Evolutionary conservation across 1,284 basidiomycete genomes (phyloP).

Genomic region (Hypsizygus ulmarius): DNA sequence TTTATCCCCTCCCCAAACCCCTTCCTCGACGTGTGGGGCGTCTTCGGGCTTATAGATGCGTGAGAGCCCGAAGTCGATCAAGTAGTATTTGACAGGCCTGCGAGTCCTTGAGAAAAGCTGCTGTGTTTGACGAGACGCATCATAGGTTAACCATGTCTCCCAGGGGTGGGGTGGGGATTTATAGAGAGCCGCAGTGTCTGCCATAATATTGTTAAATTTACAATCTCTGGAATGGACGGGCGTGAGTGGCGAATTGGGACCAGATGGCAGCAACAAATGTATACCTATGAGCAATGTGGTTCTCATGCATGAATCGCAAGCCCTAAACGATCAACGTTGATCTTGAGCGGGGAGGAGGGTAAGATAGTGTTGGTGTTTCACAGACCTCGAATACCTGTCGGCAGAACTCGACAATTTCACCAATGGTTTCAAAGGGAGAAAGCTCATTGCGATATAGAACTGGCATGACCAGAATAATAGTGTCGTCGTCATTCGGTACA

Average conservation of each 20-base stretch:
- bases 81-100: constrained; percentile 30
- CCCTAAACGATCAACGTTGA: no score
- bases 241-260: not conserved
- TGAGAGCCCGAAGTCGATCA: constrained; percentile 32
- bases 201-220: not conserved
- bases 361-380: no score
- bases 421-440: no score
- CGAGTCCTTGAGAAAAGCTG: constrained; percentile 24
- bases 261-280: constrained; percentile 27
- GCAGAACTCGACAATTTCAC: no score
- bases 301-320: no score
- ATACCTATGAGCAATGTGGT: constrained; percentile 9
- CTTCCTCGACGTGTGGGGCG: constrained; percentile 5
- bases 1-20: constrained; percentile 30
- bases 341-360: no score
- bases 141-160: constrained; percentile 11
- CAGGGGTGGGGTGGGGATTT: not conserved
- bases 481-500: constrained; percentile 16
- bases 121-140: constrained; percentile 19
- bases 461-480: no score
- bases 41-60: constrained; percentile 21
- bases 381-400: no score
- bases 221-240: not conserved
- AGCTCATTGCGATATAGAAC: no score
- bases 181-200: not conserved